Evolutionary conservation across 305 asterid genomes (phyloP).

Genomic region (Solanum aculeatissimum): DNA sequence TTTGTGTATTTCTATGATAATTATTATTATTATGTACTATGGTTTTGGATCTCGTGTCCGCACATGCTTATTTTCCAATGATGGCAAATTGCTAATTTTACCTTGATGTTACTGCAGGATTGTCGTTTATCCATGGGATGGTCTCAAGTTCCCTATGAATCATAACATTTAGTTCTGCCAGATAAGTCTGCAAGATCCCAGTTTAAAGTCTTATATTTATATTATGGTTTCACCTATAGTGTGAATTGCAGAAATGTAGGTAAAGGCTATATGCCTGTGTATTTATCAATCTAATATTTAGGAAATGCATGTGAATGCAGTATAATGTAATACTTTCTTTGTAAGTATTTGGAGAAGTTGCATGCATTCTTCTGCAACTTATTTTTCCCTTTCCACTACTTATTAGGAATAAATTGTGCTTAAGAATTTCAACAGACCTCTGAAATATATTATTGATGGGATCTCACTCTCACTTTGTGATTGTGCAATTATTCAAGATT

Average conservation of each 20-base stretch:
- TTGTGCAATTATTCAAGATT: constrained; percentile 10
- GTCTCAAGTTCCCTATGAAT: neutral
- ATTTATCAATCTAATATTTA: neutral
- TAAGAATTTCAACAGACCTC: constrained; percentile 3
- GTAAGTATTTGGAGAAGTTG: neutral
- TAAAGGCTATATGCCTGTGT: neutral
- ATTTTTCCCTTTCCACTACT: neutral
- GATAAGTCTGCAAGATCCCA: neutral
- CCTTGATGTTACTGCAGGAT: neutral
- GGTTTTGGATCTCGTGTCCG: neutral
- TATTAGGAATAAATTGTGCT: constrained; percentile 8
- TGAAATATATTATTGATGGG: neutral
- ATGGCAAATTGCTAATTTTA: neutral
- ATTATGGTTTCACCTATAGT: neutral
- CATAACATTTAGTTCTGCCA: neutral
- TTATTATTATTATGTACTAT: neutral
- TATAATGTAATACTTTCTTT: neutral
- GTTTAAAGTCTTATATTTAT: neutral
- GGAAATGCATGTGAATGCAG: neutral
- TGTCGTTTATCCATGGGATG: neutral
- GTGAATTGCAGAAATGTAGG: neutral
- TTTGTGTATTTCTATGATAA: neutral
- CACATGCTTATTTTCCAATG: neutral
- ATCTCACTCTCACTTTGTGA: neutral
- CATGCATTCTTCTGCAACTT: neutral